Evolutionary conservation across 345 rosid genomes (phyloP), one percentile per base, ranked within the genome.

Genomic region (Mallotus nudiflorus): DNA sequence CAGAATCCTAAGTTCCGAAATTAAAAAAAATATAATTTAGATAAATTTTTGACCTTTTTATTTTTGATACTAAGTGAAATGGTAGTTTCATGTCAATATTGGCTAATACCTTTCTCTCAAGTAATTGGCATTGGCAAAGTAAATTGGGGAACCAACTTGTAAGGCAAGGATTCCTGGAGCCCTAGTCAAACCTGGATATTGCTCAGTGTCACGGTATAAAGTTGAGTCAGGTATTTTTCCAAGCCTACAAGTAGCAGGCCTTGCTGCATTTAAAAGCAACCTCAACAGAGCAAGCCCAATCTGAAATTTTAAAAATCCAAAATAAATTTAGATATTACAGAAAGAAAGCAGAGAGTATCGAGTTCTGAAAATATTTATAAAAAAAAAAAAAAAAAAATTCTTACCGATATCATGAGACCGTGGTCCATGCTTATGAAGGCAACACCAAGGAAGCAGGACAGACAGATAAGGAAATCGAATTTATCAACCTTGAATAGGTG

Each of bases 71-170:
- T n/a, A n/a, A n/a, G n/a, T n/a, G n/a, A n/a, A n/a, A n/a, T n/a
- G n/a, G n/a, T n/a, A n/a, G n/a, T n/a, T n/a, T n/a, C n/a, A n/a
- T n/a, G n/a, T n/a, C n/a, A n/a, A n/a, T n/a, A n/a, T n/a, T n/a
- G n/a, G n/a, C n/a, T n/a, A n/a, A n/a, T n/a, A 84, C 96, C 92
- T 87, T 63, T 94, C 97, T 28, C 90, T 83, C 1, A 94, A 40
- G 62, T 94, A 94, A 71, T 86, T 81, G 44, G 80, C 66, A 56
- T 91, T 94, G 25, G 97, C 95, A 68, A 85, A 94, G 72, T 89
- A 94, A 71, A 94, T 73, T 12, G 98, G 98, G 44, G 98, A 94
- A 19, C 98, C 97, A 29, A 91, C 66, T 59, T 94, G 92, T 15
- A 94, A 82, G 80, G 84, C 70, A 24, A 94, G 75, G 60, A 83